Conservation (phyloP, 208 protist genomes). For the Leishmania mexicana region DNA sequence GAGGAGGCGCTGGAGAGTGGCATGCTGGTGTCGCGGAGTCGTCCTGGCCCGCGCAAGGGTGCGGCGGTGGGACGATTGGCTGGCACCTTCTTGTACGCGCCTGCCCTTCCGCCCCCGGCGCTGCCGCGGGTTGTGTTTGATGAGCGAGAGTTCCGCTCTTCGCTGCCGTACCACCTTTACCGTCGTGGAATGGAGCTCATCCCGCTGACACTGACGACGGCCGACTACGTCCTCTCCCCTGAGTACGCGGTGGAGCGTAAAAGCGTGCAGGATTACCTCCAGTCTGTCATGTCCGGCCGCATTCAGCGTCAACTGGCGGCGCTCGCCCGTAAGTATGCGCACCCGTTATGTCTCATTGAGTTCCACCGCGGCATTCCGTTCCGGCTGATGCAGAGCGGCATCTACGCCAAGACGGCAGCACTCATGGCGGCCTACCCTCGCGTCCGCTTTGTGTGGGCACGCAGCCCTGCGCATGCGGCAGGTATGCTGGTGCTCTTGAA, state of each 20-base stretch:
- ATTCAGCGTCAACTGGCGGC: slow-evolving; percentile 73
- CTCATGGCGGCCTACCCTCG: slow-evolving; percentile 68
- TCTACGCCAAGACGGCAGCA: slow-evolving; percentile 65
- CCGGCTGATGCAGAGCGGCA: slow-evolving; percentile 40
- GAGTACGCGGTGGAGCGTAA: slow-evolving; percentile 85
- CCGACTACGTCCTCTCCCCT: slow-evolving; percentile 85
- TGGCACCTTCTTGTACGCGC: neutral
- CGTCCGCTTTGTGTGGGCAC: slow-evolving; percentile 73
- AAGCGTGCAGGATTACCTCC: slow-evolving; percentile 72
- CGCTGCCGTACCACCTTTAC: slow-evolving; percentile 78
- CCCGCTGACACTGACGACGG: slow-evolving; percentile 77
- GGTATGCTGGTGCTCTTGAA: slow-evolving; percentile 72
- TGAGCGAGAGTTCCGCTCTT: slow-evolving; percentile 85
- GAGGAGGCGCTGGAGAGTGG: slow-evolving; percentile 59
- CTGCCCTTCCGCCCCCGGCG: neutral
- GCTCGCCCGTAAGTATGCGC: slow-evolving; percentile 60
- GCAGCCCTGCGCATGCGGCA: slow-evolving; percentile 72
- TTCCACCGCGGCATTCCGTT: slow-evolving; percentile 67
- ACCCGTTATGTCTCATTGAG: slow-evolving; percentile 79
- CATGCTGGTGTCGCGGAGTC: slow-evolving; percentile 16
- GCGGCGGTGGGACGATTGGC: slow-evolving; percentile 4
- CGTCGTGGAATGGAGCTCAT: slow-evolving; percentile 72
- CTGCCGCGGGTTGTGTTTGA: slow-evolving; percentile 78
- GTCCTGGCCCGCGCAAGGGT: slow-evolving; percentile 1
- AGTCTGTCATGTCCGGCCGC: slow-evolving; percentile 74